Base-by-base conservation (phyloP, 2,329 filamentous ascomycete genomes). In the Neophaeococcomyces aloes region DNA sequence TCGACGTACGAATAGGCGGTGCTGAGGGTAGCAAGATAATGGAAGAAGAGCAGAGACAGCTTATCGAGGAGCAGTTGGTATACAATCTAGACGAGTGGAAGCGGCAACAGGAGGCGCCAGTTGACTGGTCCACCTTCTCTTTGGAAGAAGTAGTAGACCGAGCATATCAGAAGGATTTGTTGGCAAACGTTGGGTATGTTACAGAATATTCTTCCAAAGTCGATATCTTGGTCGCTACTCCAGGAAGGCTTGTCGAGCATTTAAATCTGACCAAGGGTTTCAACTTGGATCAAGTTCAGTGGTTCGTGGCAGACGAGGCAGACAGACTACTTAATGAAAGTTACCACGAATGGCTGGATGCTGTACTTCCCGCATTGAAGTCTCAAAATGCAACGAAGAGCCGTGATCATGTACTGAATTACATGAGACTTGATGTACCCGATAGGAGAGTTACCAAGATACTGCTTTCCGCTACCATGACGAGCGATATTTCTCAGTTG, bases 401-500 rank as follows among this genome's bases (percentile, higher is more conserved):
- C 83, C 85, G 51, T 94, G 88, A 59, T 71, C 96, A 10, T 79
- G 77, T 6, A 79, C 81, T 6, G 72, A 95, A 1, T 88, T 91
- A 1, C 78, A 85, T 1, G 76, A 84, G 7, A 66, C 74, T 3
- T 72, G 84, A 59, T 76, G 89, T 21, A 87, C 96, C 64, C 94
- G 88, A 0, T 80, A 46, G 53, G 18, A 49, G 29, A 19, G 46
- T 53, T 11, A 48, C 31, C n/a, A 55, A 55, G 34, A 76, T 94
- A 14, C 75, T 98, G 3, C 96, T 98, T 65, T 98, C 91, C 6
- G 91, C 91, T n/a, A 98, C 91, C 2, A 81, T 98, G 42, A 96
- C 91, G 0, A 79, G 85, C 3, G 89, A 96, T 66, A 86, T 98
- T 4, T 78, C 86, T 40, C 85, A 86, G 3, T 67, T 96, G 47